Evolutionary conservation across 495 filamentous ascomycete genomes (phyloP), one percentile per base, ranked within the genome.

Genomic region (Aspergillus affinis): DNA sequence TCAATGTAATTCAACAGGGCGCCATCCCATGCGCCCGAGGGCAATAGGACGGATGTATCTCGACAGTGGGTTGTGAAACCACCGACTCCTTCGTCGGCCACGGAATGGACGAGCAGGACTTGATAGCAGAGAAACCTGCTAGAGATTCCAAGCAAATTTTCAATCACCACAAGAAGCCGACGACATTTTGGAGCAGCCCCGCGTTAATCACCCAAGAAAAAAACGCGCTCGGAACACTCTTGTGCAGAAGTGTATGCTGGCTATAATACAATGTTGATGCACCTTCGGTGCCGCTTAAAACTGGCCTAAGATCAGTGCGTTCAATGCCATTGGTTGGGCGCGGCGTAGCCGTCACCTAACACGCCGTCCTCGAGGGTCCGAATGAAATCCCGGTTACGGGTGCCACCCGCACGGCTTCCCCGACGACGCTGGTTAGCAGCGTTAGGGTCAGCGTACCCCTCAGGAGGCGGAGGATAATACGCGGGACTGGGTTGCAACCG

Each of bases 401-500:
- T 79, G 61, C 82, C 74, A 55, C 84, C 81, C 26, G 86, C 82
- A 65, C 91, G 84, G 60, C 91, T 95, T 20, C 90, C 88, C 65
- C 93, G 86, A 54, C 93, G 81, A 36, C 90, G 81, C 47, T 88
- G 83, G 64, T 86, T 88, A n/a, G 77, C 75, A 30, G 82, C 70
- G 36, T 77, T 83, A 23, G 81, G 72, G 62, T 90, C 86, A 12
- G 88, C 83, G 48, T 89, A 83, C 8, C 92, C 93, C 61, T 97
- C 94, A 3, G 90, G 84, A n/a, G 93, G 93, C 9, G 94, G 94
- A 17, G 94, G 95, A 65, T 97, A 98, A 72, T 99, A 99, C 8
- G 95, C 95, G 2, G 95, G 95, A 59, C 92, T 97, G 6, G 95
- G 95, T 69, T 99, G 95, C 45, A 97, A 73, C 48, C 95, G 82